Percentiles rank a stretch among this genome's conserved stretches.
Evolutionary conservation across 257 asterid species (phyloP).

Genomic region (Orobanche coerulescens): DNA sequence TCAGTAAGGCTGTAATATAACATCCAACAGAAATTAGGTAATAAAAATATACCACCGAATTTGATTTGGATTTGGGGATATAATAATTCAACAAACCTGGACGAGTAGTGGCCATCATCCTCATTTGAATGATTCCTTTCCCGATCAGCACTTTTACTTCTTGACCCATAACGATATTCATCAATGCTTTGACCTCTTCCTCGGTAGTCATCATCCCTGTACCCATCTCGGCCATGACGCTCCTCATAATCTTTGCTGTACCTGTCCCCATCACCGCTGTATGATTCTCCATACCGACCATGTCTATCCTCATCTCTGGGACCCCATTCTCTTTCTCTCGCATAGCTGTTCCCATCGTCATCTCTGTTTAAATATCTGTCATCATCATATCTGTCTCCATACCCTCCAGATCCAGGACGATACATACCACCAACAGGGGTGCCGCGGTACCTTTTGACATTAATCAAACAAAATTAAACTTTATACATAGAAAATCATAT

Average conservation of each 20-base stretch:
- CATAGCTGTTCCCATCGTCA: conserved; percentile 73
- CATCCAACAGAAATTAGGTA: conserved; percentile 3
- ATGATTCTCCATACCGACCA: too few species aligned
- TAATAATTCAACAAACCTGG: conserved; percentile 46
- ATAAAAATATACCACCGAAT: neutral
- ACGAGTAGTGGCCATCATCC: conserved; percentile 76
- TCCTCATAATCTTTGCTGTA: conserved; percentile 66
- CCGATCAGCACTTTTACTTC: conserved; percentile 79
- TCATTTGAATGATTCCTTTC: conserved; percentile 52
- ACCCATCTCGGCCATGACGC: conserved; percentile 52
- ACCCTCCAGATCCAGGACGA: conserved; percentile 69
- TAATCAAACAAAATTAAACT: neutral
- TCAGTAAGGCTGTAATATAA: conserved; percentile 7
- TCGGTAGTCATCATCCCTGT: conserved; percentile 58
- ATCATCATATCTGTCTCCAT: conserved; percentile 68
- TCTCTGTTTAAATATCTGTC: conserved; percentile 71
- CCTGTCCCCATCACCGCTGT: conserved; percentile 65
- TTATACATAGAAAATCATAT: neutral
- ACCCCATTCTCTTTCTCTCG: conserved; percentile 72
- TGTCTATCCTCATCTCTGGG: conserved; percentile 66
- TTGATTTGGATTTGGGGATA: conserved; percentile 6
- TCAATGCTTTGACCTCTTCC: conserved; percentile 56
- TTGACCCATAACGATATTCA: conserved; percentile 57
- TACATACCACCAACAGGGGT: conserved; percentile 56
- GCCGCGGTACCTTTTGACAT: conserved; percentile 52